phyloP scores from a whole-genome alignment of 768 basidiomycete genomes.

The Termitomyces heimii region DNA sequence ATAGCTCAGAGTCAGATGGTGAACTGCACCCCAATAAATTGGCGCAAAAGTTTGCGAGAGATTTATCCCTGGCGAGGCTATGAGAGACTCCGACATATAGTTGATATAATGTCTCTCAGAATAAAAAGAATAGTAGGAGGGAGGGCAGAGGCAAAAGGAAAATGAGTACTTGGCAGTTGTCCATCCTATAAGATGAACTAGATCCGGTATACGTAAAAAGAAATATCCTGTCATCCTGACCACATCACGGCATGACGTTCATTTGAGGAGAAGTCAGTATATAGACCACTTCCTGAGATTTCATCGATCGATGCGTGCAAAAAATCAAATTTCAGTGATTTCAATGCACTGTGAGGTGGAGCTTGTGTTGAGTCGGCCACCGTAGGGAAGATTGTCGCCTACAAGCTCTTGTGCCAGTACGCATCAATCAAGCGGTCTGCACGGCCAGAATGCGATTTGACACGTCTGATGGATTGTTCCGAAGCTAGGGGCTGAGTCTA shows the following conservation, averaged over 20 bases:
- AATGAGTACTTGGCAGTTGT: neutral
- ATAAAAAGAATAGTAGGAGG: neutral
- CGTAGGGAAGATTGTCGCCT: too few relatives aligned
- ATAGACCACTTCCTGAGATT: neutral
- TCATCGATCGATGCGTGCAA: neutral
- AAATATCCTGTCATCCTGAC: neutral
- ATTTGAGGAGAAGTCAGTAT: neutral
- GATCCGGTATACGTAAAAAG: neutral
- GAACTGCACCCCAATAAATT: slow-evolving; percentile 25
- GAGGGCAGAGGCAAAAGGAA: neutral
- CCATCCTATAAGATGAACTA: neutral
- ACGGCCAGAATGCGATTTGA: neutral
- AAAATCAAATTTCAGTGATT: neutral
- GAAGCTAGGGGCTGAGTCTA: neutral
- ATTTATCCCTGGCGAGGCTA: slow-evolving; percentile 12
- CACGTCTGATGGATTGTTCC: neutral
- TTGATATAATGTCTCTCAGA: neutral
- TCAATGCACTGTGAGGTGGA: neutral
- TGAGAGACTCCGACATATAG: slow-evolving; percentile 2
- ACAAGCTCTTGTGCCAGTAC: neutral
- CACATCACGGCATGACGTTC: neutral
- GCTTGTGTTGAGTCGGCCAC: neutral
- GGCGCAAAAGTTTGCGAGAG: slow-evolving; percentile 22
- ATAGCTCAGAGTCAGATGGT: neutral
- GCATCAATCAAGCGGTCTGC: neutral